These are phyloP conservation scores for Bondarzewia mesenterica DNA, from an alignment of 1,284 basidiomycete species.

Conservation along the genomic window DNA sequence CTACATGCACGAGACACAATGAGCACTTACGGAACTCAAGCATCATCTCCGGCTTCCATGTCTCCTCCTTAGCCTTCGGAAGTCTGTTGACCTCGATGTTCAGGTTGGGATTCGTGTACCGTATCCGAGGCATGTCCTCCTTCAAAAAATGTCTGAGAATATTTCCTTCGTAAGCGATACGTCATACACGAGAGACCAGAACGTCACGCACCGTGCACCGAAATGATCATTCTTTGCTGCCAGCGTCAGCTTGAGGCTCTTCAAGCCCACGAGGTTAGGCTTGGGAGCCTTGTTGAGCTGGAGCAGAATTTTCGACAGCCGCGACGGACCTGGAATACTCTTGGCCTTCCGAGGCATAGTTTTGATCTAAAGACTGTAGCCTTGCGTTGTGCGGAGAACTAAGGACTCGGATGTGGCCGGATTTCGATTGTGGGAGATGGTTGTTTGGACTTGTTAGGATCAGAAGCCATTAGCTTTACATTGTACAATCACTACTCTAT, in stretches of 20 bases:
- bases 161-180: too few species aligned
- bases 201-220: conserved; percentile 46
- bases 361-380: too few species aligned
- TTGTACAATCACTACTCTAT: neutral
- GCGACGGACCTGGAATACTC: conserved; percentile 43
- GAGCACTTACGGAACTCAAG: conserved; percentile 57
- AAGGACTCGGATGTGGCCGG: too few species aligned
- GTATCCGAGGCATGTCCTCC: conserved; percentile 66
- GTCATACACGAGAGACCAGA: too few species aligned
- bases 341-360: conserved; percentile 33
- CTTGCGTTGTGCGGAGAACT: too few species aligned
- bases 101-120: conserved; percentile 59
- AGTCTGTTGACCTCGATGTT: conserved; percentile 48
- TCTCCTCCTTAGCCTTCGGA: conserved; percentile 41
- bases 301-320: conserved; percentile 45
- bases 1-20: neutral
- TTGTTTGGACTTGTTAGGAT: conserved; percentile 18
- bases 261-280: conserved; percentile 44
- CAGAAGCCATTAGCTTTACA: conserved; percentile 4
- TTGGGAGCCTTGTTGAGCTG: conserved; percentile 45
- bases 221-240: conserved; percentile 65
- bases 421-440: neutral
- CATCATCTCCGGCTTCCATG: conserved; percentile 49
- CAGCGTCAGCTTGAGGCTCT: conserved; percentile 45
- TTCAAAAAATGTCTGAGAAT: conserved; percentile 58